Base-by-base conservation (phyloP, 441 rosid species). In the Isatis lusitanica region DNA sequence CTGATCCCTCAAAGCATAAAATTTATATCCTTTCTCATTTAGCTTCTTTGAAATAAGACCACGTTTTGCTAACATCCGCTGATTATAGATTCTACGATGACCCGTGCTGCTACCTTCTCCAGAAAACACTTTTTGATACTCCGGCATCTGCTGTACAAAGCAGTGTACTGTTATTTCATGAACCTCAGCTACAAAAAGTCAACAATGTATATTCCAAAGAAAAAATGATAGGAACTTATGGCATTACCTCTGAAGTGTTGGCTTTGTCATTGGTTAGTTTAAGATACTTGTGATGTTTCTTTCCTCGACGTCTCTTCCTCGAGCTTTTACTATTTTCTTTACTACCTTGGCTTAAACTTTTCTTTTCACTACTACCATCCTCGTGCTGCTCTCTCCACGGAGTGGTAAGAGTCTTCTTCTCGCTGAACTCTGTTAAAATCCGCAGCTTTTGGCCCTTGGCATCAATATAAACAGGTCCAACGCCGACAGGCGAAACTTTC, bases 401-500 rank as follows among this genome's bases (percentile, higher is more conserved):
- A 60, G 76, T 31, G 40, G 55, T n/a, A 62, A 24, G 43, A 68
- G 64, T 47, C 66, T 70, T 70, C 38, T 71, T 16, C 60, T 86
- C 86, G 43, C 69, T 72, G 53, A 75, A 79, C 83, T 84, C 86
- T 7, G 96, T 89, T 81, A 93, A 79, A 51, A 91, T 89, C 78
- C 97, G 81, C 51, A 93, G 66, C 63, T 93, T 93, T 60, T 90
- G 92, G 38, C 98, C 98, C 73, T 74, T 86, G 39, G 86, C 90
- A 82, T 93, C 98, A 63, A 91, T 82, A 75, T 93, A 93, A 63
- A 93, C 94, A 36, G 97, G 87, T 62, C 97, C 97, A 26, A 84
- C 92, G 68, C 86, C 92, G 33, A 79, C 80, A 15, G 66, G 72
- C 4, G 84, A 66, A 39, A 75, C 72, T 68, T 77, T 82, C 70